Evolutionary conservation across 83 land plant species (phyloP).

Genomic region (Picea engelmannii): DNA sequence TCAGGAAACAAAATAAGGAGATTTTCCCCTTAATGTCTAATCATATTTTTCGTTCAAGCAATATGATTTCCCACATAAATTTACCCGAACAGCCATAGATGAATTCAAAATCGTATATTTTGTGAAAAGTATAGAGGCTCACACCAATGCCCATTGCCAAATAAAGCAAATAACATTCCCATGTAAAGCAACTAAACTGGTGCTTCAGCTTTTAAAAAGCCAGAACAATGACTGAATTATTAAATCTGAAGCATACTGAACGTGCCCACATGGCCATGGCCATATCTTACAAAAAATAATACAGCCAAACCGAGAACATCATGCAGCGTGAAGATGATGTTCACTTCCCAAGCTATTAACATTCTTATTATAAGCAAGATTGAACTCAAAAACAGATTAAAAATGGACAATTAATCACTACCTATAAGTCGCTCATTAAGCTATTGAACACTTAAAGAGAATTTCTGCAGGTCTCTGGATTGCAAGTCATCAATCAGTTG

Average conservation of each 20-base stretch:
- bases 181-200: conserved; percentile 1
- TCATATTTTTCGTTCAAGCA: background rate
- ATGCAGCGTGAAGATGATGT: conserved; percentile 3
- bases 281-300: conserved; percentile 19
- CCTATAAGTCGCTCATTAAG: conserved; percentile 8
- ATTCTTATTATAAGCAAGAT: conserved; percentile 8
- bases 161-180: conserved; percentile 2
- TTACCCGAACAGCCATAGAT: background rate
- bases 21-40: background rate
- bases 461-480: conserved; percentile 14
- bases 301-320: conserved; percentile 18
- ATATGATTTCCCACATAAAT: background rate
- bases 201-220: background rate
- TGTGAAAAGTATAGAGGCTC: background rate
- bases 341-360: conserved; percentile 13
- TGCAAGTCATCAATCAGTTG: conserved; percentile 13
- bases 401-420: conserved; percentile 11
- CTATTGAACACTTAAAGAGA: conserved; percentile 12
- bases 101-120: background rate
- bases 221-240: conserved; percentile 10
- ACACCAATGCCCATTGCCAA: conserved; percentile 4
- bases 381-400: conserved; percentile 11
- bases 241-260: conserved; percentile 2
- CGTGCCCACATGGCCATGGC: conserved; percentile 12
- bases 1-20: background rate